Evolutionary conservation across 345 rosid species (phyloP).

Genomic region (Noccaea bulbosa): DNA sequence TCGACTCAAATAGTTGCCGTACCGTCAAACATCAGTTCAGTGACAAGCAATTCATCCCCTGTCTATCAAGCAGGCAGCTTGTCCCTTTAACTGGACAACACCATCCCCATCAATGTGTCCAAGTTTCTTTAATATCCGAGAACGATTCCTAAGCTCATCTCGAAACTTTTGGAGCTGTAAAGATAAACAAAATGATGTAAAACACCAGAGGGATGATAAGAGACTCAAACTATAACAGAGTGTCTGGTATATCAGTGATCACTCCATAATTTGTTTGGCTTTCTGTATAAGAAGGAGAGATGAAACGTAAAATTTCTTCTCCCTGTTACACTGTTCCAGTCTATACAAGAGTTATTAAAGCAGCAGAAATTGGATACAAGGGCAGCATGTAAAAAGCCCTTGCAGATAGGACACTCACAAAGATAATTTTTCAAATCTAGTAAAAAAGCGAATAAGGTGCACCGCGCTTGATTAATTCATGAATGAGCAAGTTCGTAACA

Average conservation of each 20-base stretch:
- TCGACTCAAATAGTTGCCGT: constrained; percentile 21
- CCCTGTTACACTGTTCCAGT: too few species aligned
- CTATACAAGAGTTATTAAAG: too few species aligned
- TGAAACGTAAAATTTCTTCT: too few species aligned
- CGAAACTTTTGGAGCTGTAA: constrained; percentile 92
- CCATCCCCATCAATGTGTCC: constrained; percentile 94
- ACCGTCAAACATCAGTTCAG: constrained; percentile 99
- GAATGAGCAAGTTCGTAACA: constrained; percentile 21
- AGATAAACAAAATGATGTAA: constrained; percentile 22
- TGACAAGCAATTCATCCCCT: constrained; percentile 97
- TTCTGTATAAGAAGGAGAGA: constrained; percentile 12
- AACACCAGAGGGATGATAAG: constrained; percentile 22
- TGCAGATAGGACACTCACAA: neutral
- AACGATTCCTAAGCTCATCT: constrained; percentile 92
- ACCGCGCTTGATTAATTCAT: constrained; percentile 5
- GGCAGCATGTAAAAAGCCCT: too few species aligned
- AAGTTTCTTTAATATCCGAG: constrained; percentile 89
- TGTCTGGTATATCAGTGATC: constrained; percentile 9
- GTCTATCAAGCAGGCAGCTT: constrained; percentile 99
- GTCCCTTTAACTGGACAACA: constrained; percentile 89
- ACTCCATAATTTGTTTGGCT: neutral
- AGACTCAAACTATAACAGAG: constrained; percentile 3
- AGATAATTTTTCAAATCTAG: neutral
- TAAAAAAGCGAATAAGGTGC: neutral
- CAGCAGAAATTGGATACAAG: too few species aligned